Percentiles rank a stretch among this genome's conserved stretches.
phyloP scores from a whole-genome alignment of 768 basidiomycete genomes.

The Mycena crocata region DNA sequence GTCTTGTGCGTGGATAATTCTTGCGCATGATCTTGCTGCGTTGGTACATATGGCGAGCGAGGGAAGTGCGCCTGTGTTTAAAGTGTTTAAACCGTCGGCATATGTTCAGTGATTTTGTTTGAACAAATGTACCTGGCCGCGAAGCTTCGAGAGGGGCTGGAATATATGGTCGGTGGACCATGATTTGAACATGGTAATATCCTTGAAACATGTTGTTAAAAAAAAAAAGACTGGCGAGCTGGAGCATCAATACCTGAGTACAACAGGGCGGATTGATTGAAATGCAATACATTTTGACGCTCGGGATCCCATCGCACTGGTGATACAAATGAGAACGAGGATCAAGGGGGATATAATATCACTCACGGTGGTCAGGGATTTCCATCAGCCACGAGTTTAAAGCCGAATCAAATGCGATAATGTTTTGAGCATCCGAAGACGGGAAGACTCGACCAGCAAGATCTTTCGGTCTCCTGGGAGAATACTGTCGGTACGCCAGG shows the following conservation, averaged over 20 bases:
- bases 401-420: slow-evolving; percentile 80
- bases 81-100: background rate
- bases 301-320: slow-evolving; percentile 60
- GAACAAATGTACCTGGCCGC: slow-evolving; percentile 33
- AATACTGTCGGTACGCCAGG: slow-evolving; percentile 61
- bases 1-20: slow-evolving; percentile 70
- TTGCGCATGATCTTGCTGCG: slow-evolving; percentile 80
- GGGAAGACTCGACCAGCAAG: slow-evolving; percentile 58
- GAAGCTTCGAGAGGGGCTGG: slow-evolving; percentile 68
- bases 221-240: background rate
- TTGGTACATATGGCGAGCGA: slow-evolving; percentile 87
- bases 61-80: slow-evolving; percentile 60
- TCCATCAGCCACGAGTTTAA: slow-evolving; percentile 82
- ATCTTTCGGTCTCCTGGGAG: slow-evolving; percentile 74
- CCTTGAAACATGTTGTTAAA: slow-evolving; percentile 12
- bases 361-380: slow-evolving; percentile 68
- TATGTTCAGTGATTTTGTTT: background rate
- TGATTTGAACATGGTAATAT: slow-evolving; percentile 69
- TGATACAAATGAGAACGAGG: slow-evolving; percentile 55
- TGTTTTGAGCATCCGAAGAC: slow-evolving; percentile 72
- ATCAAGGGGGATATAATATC: slow-evolving; percentile 55
- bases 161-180: slow-evolving; percentile 85
- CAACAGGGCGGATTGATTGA: slow-evolving; percentile 71
- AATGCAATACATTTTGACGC: slow-evolving; percentile 50
- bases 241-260: slow-evolving; percentile 42